Base-by-base conservation (phyloP, 2,329 filamentous ascomycete species). In the Fusarium sp. region DNA sequence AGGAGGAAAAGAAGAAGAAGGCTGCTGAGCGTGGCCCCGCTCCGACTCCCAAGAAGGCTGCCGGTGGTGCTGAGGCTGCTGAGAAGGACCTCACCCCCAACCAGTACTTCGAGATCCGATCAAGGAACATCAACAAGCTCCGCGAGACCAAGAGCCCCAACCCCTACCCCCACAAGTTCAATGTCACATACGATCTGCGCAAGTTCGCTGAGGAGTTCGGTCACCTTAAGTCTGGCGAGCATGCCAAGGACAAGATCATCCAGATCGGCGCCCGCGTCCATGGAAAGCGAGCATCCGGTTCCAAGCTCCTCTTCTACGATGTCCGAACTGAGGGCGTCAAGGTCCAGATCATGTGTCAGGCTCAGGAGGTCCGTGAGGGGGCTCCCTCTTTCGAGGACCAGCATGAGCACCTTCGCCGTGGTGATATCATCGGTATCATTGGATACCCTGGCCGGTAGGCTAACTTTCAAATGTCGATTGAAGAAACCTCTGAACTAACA, bases 31-130 rank as follows among this genome's bases (percentile, higher is more conserved):
- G 93, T 81, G 86, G 91, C 86, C 91, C 93, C 78, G 90, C 95
- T 73, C 84, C 83, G 22, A 76, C 77, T 63, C 89, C 92, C 68
- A 79, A 76, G 73, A 81, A 79, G 77, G 53, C 68, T 43, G 44
- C 63, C 18, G 68, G 63, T 10, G 78, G 72, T 66, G 92, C 94
- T 77, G 92, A 97, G 79, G 86, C 84, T 30, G 78, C 79, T 55
- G 86, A 88, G 80, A 86, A 86, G 81, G 85, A 88, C 70, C 81
- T 88, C 60, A 86, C 86, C 62, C 86, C 86, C 34, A 87, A 87
- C 80, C 86, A 89, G 79, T 99, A 98, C 86, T 98, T 97, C 80
- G 96, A 99, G 84, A 97, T 98, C 79, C 92, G 96, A 70, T 97
- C 92, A 77, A 89, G 93, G 74, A 88, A 88, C 73, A 90, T 97